A percentile compares a stretch with the other conserved stretches of the same genome.
Conservation (phyloP, 1,284 basidiomycete species). For the Rhodotorula glutinis region DNA sequence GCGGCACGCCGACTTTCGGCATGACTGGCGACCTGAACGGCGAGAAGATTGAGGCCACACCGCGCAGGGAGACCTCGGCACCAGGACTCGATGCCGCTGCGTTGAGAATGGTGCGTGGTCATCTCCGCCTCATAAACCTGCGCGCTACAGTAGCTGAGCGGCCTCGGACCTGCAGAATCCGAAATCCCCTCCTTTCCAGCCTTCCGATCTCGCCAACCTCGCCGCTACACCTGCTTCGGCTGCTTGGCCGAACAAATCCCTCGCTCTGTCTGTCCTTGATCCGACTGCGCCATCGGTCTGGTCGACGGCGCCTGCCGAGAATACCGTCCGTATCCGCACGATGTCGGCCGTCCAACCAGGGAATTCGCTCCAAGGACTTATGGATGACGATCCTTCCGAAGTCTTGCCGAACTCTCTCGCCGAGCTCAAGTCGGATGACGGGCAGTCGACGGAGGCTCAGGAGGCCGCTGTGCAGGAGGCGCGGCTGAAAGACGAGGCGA, state of each 20-base stretch:
- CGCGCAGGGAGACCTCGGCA: conserved; percentile 29
- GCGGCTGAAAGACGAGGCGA: conserved; percentile 27
- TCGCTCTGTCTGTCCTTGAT: conserved; percentile 28
- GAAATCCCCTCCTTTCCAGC: conserved; percentile 16
- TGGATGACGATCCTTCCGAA: conserved; percentile 34
- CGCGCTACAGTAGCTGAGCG: not conserved
- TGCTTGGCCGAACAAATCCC: conserved; percentile 29
- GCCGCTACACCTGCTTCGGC: conserved; percentile 2
- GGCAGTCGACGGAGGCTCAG: conserved; percentile 23
- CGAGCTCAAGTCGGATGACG: conserved; percentile 39
- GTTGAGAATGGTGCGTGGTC: conserved; percentile 10
- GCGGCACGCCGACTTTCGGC: not conserved
- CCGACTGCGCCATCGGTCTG: conserved; percentile 34
- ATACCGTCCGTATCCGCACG: conserved; percentile 19
- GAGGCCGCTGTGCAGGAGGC: conserved; percentile 1
- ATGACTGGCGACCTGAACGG: conserved; percentile 62
- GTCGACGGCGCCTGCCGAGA: conserved; percentile 25
- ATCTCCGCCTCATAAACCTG: no score
- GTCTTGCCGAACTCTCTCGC: conserved; percentile 37
- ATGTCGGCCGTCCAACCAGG: conserved; percentile 27
- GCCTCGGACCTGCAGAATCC: not conserved
- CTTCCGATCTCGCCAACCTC: conserved; percentile 13
- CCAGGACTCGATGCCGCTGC: conserved; percentile 17
- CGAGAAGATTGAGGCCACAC: conserved; percentile 51
- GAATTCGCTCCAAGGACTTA: conserved; percentile 38